Base-by-base conservation (phyloP, 495 filamentous ascomycete genomes). In the Aspergillus carlsbadensis region DNA sequence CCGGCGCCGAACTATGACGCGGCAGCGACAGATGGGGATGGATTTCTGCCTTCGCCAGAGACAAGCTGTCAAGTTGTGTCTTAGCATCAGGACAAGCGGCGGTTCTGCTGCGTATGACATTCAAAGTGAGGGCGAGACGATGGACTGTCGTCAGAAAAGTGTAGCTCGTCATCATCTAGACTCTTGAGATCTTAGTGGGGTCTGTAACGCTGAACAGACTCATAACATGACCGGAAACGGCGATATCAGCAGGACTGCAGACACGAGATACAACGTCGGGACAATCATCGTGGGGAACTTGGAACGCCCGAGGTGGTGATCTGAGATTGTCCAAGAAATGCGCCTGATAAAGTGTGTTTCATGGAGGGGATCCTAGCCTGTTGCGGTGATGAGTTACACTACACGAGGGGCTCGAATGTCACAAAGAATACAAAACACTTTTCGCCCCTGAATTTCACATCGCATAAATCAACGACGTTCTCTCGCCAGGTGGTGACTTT, bases 321-420 rank as follows among this genome's bases (percentile, higher is more conserved):
- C 48, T 52, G 34, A n/a, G 8, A 15, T 18, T 18, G 42, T 43
- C 45, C 54, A 57, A 42, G 45, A 37, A 56, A 49, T 18, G 6
- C 15, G 10, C 15, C 8, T 43, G 50, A 54, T 10, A 26, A 26
- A 31, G 15, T 46, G 15, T 46, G 52, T 54, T 54, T 54, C 42
- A 37, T 34, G n/a, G 17, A 22, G 57, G 10, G 42, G 58, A 61
- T 57, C 59, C 42, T 57, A 34, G 15, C 59, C 59, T 17, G 13
- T 49, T 61, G 53, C 59, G 54, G 54, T 50, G 37, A 42, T 17
- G 45, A 41, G 44, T 48, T 47, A 29, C 53, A 44, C 51, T 35
- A 34, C 51, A 43, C 10, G 7, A 15, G 40, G 10, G 17, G 10
- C 6, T 18, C 15, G 21, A 17, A 21, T 50, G 47, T 50, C 47